Base-by-base conservation (phyloP, 1,284 basidiomycete genomes). In the Cutaneotrichosporon mucoides region DNA sequence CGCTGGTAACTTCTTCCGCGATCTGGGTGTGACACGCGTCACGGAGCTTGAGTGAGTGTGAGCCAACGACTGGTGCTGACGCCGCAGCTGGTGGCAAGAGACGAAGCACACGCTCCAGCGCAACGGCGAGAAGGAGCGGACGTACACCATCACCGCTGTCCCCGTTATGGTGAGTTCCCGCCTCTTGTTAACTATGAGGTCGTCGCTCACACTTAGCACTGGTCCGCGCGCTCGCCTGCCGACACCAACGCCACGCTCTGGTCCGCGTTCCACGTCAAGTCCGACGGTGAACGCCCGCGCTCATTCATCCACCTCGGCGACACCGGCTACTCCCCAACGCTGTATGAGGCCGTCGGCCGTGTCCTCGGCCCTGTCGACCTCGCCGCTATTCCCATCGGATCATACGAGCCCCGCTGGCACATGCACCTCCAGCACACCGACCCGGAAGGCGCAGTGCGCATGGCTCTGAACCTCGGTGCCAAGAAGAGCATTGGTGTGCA, bases 201-300 rank as follows among this genome's bases (percentile, higher is more conserved):
- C 35, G 4, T 8, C 6, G 71, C 51, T 53, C 38, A 24, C 24
- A 24, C 24, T 15, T 33, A 53, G 51, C 81, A 82, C 67, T 81
- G 80, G 81, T 79, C 78, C 2, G 80, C 78, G 3, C 70, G 81
- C 6, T 76, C 76, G 6, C 76, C 76, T 0, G 63, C 77, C 1
- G 80, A 81, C 61, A 80, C 79, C 37, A 82, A 82, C 61, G 76
- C 76, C 6, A 77, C 78, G 0, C 72, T 82, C 11, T 82, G 81
- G 78, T 67, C 73, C 5, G 75, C 72, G 0, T 80, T 76, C 65
- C 77, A 77, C 51, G 72, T 80, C 41, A 70, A 76, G 54, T 10
- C 41, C 13, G 43, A 60, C 5, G 67, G 63, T 8, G 62, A 60
- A 12, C 65, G 60, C 41, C 66, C 69, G 12, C 60, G 65, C 11